phyloP scores from a whole-genome alignment of 306 rosid genomes.

The Mucuna pruriens region DNA sequence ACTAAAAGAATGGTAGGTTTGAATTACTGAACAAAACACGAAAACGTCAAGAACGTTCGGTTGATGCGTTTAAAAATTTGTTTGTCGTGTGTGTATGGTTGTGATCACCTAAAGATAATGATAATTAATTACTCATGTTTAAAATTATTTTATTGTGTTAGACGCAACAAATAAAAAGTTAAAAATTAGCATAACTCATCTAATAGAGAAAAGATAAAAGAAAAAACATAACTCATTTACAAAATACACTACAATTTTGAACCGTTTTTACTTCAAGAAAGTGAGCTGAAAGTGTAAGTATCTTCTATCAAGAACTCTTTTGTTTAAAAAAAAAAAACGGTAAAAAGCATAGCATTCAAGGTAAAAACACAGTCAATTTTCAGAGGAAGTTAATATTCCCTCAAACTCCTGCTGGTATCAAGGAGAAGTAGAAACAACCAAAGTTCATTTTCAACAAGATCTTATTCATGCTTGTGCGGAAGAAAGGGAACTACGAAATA shows the following conservation, averaged over 20 bases:
- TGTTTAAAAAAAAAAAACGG: no score
- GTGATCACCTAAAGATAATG: background rate
- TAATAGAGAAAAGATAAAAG: background rate
- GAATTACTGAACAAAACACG: background rate
- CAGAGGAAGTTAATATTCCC: no score
- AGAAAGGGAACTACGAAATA: background rate
- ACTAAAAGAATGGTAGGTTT: constrained; percentile 43
- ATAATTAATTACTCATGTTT: background rate
- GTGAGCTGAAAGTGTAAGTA: no score
- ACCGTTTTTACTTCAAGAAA: no score
- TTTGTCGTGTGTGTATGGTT: background rate
- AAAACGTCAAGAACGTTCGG: background rate
- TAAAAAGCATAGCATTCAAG: no score
- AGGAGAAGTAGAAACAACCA: background rate
- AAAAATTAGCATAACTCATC: background rate
- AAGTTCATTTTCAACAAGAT: background rate
- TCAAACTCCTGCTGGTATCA: no score
- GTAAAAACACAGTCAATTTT: no score
- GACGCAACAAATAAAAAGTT: background rate
- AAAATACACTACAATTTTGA: no score
- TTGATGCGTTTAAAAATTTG: background rate
- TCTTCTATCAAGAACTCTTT: no score
- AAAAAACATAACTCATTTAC: no score
- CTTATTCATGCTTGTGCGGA: background rate
- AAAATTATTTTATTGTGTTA: background rate